Conservation (phyloP, 2,329 filamentous ascomycete genomes). For the Paecilomyces variotii region DNA sequence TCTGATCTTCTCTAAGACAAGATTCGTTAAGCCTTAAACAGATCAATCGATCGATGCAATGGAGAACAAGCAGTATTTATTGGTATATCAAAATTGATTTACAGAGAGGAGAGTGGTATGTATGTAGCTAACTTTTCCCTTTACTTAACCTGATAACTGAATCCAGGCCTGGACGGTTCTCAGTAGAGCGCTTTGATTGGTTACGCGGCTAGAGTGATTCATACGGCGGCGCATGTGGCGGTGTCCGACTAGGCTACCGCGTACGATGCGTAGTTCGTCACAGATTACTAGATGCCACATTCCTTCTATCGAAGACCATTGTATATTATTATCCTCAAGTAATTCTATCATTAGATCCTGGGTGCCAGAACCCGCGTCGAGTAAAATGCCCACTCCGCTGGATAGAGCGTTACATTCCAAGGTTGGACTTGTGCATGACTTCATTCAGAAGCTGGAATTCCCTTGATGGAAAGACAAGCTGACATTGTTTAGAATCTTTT, state of each 20-base stretch:
- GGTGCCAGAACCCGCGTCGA: neutral
- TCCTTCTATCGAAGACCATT: neutral
- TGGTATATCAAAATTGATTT: too few relatives aligned
- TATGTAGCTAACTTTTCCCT: too few relatives aligned
- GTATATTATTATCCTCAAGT: neutral
- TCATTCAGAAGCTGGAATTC: neutral
- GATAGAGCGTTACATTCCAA: conserved; percentile 64
- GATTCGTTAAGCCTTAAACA: too few relatives aligned
- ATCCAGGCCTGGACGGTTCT: too few relatives aligned
- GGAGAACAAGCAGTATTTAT: too few relatives aligned
- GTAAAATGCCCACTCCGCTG: conserved; percentile 59
- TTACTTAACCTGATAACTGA: too few relatives aligned
- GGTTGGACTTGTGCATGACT: conserved; percentile 24
- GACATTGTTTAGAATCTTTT: conserved; percentile 53
- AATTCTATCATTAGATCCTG: neutral
- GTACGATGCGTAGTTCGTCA: neutral
- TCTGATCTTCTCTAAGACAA: too few relatives aligned
- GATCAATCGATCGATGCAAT: too few relatives aligned
- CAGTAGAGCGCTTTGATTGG: too few relatives aligned
- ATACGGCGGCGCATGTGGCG: neutral
- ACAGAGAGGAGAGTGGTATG: too few relatives aligned
- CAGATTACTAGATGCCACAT: neutral
- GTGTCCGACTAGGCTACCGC: neutral
- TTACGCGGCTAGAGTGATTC: neutral
- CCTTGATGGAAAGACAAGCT: conserved; percentile 8